Conservation (phyloP, 192 early-diverging fungal genomes). For the Geranomyces michiganensis region DNA sequence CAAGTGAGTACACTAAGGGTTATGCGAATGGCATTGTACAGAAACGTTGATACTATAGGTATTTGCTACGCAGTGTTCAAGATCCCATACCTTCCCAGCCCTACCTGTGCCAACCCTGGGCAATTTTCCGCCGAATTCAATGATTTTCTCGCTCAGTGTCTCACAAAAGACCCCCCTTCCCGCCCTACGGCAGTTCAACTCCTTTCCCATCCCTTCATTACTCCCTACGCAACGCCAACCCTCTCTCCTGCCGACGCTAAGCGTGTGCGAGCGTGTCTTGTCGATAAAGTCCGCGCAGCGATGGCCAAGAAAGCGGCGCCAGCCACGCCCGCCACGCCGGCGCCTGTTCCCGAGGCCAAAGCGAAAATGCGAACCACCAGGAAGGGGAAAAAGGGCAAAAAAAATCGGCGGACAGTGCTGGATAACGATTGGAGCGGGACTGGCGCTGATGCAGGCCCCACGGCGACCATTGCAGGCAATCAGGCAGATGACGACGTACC, state of each 20-base stretch:
- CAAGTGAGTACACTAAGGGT: not conserved
- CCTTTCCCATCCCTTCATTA: conserved; percentile 43
- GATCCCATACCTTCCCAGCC: conserved; percentile 48
- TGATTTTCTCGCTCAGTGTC: conserved; percentile 44
- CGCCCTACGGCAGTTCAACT: conserved; percentile 27
- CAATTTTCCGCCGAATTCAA: conserved; percentile 24
- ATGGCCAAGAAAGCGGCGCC: conserved; percentile 5
- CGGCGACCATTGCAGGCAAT: not conserved
- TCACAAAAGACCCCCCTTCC: conserved; percentile 33
- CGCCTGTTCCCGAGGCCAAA: not conserved
- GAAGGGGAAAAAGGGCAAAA: conserved; percentile 27
- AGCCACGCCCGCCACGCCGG: not conserved
- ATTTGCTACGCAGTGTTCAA: conserved; percentile 41
- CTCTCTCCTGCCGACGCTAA: conserved; percentile 9
- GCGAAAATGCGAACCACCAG: conserved; percentile 11
- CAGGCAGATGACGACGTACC: not conserved
- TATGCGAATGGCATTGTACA: not conserved
- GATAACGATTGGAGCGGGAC: not conserved
- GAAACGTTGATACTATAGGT: conserved; percentile 4
- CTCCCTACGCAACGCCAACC: conserved; percentile 7
- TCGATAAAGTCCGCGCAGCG: conserved; percentile 36
- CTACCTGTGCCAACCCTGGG: conserved; percentile 33
- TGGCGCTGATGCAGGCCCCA: not conserved
- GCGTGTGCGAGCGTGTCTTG: conserved; percentile 11
- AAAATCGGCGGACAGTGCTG: not conserved